Conservation (phyloP, 2,329 filamentous ascomycete genomes). For the Fusarium sp. region DNA sequence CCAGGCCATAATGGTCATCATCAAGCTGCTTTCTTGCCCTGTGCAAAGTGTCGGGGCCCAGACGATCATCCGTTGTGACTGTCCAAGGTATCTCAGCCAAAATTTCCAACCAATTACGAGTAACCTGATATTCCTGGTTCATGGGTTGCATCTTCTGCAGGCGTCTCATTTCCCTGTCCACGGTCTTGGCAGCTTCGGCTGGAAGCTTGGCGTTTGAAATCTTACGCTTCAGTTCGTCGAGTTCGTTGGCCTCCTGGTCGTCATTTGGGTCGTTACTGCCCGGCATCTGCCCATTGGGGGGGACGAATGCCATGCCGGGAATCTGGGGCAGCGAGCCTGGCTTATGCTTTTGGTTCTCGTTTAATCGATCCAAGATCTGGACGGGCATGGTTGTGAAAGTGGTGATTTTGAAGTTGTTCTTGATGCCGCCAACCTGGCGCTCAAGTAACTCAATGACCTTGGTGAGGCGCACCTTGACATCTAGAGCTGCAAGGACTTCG, state of each 20-base stretch:
- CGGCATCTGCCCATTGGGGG: constrained; percentile 54
- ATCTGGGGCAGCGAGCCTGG: constrained; percentile 55
- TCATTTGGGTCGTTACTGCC: constrained; percentile 67
- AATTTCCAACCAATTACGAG: constrained; percentile 93
- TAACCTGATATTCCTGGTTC: constrained; percentile 96
- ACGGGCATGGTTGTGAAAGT: constrained; percentile 77
- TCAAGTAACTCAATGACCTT: constrained; percentile 87
- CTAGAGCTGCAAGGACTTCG: constrained; percentile 83
- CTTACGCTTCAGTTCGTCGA: constrained; percentile 91
- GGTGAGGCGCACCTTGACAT: constrained; percentile 81
- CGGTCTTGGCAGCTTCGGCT: constrained; percentile 89
- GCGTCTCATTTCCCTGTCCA: constrained; percentile 87
- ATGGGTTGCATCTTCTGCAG: constrained; percentile 96
- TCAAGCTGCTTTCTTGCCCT: constrained; percentile 91
- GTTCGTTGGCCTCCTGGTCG: constrained; percentile 87
- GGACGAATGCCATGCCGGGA: constrained; percentile 55
- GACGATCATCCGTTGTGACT: constrained; percentile 83
- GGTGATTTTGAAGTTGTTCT: constrained; percentile 88
- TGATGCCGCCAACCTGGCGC: constrained; percentile 84
- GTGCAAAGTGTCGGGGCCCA: constrained; percentile 83
- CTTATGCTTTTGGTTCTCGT: constrained; percentile 55
- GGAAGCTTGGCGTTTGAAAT: constrained; percentile 85
- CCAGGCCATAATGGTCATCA: constrained; percentile 94
- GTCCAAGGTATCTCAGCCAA: constrained; percentile 95
- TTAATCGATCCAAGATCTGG: constrained; percentile 69